Evolutionary conservation across 345 rosid genomes (phyloP).

Genomic region (Theobroma cacao): DNA sequence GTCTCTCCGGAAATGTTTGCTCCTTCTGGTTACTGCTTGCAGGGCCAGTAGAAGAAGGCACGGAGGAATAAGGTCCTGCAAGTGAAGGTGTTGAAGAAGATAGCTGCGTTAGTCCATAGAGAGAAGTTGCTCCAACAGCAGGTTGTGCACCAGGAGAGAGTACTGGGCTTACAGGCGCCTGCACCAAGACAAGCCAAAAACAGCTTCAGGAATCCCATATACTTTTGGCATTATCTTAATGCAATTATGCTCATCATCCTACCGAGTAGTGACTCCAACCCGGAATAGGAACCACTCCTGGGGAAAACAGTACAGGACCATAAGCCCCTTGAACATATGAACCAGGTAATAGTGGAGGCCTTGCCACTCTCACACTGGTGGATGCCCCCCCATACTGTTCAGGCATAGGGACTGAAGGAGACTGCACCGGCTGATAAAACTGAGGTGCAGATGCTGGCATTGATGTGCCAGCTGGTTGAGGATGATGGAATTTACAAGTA

Average conservation of each 20-base stretch:
- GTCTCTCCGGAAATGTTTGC: conserved; percentile 87
- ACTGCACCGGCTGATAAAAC: conserved; percentile 76
- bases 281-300: conserved; percentile 68
- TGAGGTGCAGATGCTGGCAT: conserved; percentile 62
- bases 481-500: conserved; percentile 96
- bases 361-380: conserved; percentile 56
- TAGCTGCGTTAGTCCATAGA: conserved; percentile 66
- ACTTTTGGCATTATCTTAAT: conserved; percentile 9
- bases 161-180: conserved; percentile 85
- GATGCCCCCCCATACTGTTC: conserved; percentile 67
- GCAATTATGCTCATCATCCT: conserved; percentile 18
- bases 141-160: conserved; percentile 77
- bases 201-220: conserved; percentile 10
- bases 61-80: conserved; percentile 54
- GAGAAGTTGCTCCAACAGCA: conserved; percentile 67
- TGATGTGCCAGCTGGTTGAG: conserved; percentile 66
- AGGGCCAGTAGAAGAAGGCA: conserved; percentile 44
- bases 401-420: conserved; percentile 59
- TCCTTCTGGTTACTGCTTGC: conserved; percentile 61
- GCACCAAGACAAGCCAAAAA: conserved; percentile 27
- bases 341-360: conserved; percentile 65
- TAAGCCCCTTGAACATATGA: conserved; percentile 83
- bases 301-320: conserved; percentile 69
- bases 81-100: conserved; percentile 68
- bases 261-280: conserved; percentile 93